phyloP scores from a whole-genome alignment of 2,329 filamentous ascomycete genomes.

The Penicillium italicum region DNA sequence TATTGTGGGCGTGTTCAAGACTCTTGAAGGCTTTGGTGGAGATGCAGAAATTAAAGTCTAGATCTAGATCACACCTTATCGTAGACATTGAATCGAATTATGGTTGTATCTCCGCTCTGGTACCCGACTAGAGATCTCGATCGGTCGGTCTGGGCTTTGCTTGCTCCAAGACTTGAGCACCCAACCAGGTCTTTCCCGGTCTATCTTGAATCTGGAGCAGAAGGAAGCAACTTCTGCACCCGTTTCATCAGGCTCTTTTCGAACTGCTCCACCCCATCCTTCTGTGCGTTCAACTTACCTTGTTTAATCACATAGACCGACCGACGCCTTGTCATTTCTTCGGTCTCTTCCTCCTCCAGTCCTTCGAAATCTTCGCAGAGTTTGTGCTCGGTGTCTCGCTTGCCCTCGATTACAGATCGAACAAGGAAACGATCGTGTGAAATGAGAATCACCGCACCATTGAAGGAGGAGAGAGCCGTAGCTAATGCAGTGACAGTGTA shows the following conservation, averaged over 20 bases:
- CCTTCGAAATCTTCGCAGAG: conserved; percentile 46
- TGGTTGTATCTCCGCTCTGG: background rate
- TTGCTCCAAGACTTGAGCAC: background rate
- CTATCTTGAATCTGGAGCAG: background rate
- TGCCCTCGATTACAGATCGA: conserved; percentile 66
- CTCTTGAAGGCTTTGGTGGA: background rate
- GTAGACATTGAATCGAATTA: background rate
- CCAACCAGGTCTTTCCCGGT: background rate
- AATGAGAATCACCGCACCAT: conserved; percentile 71
- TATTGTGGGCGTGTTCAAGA: background rate
- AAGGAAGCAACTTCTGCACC: conserved; percentile 51
- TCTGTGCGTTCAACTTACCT: conserved; percentile 55
- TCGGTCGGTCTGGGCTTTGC: background rate
- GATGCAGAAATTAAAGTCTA: background rate
- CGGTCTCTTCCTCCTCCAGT: conserved; percentile 46
- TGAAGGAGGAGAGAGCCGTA: conserved; percentile 62
- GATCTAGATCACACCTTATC: background rate
- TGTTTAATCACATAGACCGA: conserved; percentile 59
- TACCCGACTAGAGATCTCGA: background rate
- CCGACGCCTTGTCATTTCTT: conserved; percentile 46
- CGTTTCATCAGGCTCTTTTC: conserved; percentile 61
- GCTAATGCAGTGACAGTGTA: conserved; percentile 72
- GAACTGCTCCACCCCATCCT: conserved; percentile 63
- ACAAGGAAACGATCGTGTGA: conserved; percentile 83
- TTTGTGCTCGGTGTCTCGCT: conserved; percentile 40